Evolutionary conservation across 345 rosid species (phyloP).

Genomic region (Citrus trifoliata): DNA sequence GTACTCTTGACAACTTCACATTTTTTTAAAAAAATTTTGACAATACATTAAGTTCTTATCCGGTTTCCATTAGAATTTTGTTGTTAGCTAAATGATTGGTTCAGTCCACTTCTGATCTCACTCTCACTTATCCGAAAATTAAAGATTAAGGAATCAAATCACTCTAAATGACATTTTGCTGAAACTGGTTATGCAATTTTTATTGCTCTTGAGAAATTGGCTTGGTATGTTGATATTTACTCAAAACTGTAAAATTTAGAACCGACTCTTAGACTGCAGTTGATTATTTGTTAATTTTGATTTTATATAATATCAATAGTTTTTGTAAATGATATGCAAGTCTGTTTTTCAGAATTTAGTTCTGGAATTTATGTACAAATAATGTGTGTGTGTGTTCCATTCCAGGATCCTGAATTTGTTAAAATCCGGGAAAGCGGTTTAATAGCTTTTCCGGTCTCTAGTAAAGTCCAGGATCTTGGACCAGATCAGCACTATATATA

Average conservation of each 20-base stretch:
- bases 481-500: no score
- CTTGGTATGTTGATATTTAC: neutral
- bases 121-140: neutral
- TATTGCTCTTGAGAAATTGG: neutral
- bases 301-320: neutral
- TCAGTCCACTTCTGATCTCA: neutral
- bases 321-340: neutral
- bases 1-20: neutral
- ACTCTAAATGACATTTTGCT: neutral
- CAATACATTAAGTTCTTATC: neutral
- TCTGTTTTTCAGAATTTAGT: neutral
- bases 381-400: neutral
- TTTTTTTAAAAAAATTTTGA: accelerated
- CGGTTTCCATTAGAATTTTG: neutral
- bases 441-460: no score
- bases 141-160: neutral
- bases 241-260: neutral
- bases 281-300: neutral
- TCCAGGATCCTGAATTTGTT: no score
- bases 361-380: neutral
- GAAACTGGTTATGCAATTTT: neutral
- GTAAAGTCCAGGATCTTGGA: no score
- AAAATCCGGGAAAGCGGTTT: no score
- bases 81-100: neutral
- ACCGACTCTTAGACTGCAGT: neutral